phyloP scores from a whole-genome alignment of 202 grass and related monocot genomes.

The Saccharum hybrid region DNA sequence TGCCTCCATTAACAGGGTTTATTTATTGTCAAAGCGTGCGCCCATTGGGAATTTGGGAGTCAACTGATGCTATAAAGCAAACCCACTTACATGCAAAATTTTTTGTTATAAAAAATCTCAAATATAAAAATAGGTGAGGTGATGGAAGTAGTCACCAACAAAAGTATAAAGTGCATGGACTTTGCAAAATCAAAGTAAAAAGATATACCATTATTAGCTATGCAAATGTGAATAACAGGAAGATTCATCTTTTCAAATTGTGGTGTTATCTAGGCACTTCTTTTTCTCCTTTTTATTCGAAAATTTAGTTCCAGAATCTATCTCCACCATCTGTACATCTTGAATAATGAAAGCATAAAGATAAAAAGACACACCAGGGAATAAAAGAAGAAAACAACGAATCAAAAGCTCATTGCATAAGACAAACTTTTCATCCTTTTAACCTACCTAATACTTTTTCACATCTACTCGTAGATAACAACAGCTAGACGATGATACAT shows the following conservation, averaged over 20 bases:
- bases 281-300: constrained; percentile 15
- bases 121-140: not conserved
- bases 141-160: not conserved
- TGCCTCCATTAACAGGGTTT: not conserved
- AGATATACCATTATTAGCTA: not conserved
- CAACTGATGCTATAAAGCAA: not conserved
- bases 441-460: constrained; percentile 14
- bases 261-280: not conserved
- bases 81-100: not conserved
- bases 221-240: not conserved
- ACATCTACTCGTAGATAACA: constrained; percentile 31
- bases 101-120: not conserved
- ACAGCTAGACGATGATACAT: constrained; percentile 5
- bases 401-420: constrained; percentile 38
- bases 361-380: not conserved
- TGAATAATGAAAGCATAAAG: not conserved
- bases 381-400: not conserved
- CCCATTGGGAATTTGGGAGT: not conserved
- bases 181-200: not conserved
- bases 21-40: not conserved
- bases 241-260: not conserved
- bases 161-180: not conserved
- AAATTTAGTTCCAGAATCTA: constrained; percentile 29
- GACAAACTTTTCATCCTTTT: constrained; percentile 49
- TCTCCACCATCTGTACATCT: constrained; percentile 25